phyloP scores from a whole-genome alignment of 177 flowering plant genomes.

The Vitis hybrid region DNA sequence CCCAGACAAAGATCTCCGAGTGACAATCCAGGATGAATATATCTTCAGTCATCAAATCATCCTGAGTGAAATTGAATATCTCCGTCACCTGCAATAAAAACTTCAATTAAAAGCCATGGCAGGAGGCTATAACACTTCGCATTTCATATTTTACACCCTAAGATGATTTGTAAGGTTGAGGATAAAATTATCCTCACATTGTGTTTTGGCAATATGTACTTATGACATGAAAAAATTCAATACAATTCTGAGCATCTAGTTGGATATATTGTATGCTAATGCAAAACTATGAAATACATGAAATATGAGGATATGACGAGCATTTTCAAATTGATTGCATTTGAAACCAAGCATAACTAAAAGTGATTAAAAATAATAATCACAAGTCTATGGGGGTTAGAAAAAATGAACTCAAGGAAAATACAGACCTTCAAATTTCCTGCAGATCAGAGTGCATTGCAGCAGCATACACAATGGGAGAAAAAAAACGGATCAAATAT shows the following conservation, averaged over 20 bases:
- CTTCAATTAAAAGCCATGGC: not conserved
- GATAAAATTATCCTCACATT: no score
- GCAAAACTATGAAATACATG: not conserved
- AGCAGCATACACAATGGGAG: constrained; percentile 12
- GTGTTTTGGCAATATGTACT: no score
- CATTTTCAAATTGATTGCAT: no score
- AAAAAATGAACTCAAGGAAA: constrained; percentile 6
- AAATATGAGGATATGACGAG: no score
- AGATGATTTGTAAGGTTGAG: not conserved
- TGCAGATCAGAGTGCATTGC: constrained; percentile 32
- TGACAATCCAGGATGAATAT: constrained; percentile 83
- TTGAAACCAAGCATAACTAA: constrained; percentile 1
- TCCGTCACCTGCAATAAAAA: constrained; percentile 69
- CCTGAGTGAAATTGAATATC: constrained; percentile 86
- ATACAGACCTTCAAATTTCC: constrained; percentile 78
- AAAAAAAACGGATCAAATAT: not conserved
- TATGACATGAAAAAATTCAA: no score
- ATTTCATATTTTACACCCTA: not conserved
- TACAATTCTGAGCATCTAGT: no score
- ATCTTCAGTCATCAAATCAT: constrained; percentile 99
- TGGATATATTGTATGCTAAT: not conserved
- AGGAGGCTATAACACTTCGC: not conserved
- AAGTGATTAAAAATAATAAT: not conserved
- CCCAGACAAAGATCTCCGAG: constrained; percentile 90
- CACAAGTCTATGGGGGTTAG: not conserved